These are phyloP conservation scores for Tuber umbilicatum DNA, from an alignment of 495 filamentous ascomycete species.

Conservation along the genomic window DNA sequence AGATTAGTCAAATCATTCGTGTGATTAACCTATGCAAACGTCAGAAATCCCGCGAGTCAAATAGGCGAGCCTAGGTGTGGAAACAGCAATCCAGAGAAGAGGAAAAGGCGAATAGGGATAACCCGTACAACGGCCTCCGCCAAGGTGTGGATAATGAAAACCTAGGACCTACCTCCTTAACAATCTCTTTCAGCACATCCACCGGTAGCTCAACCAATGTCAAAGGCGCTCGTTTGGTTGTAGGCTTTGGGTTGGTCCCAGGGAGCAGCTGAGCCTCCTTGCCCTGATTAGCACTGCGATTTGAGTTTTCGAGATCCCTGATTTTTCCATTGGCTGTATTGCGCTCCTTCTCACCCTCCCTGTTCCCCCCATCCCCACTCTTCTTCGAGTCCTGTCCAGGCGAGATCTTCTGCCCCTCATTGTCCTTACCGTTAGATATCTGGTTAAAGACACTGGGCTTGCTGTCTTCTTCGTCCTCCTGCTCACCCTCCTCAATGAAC, in stretches of 20 bases:
- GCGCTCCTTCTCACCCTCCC: not conserved
- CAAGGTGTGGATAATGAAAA: conserved; percentile 19
- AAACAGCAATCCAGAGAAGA: not conserved
- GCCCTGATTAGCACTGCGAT: conserved; percentile 1
- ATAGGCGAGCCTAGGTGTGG: conserved; percentile 8
- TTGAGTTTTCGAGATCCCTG: not conserved
- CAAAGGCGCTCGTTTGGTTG: conserved; percentile 43
- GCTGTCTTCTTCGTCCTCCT: conserved; percentile 13
- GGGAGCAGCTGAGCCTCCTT: conserved; percentile 11
- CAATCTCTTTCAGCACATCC: conserved; percentile 79
- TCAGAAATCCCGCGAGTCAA: conserved; percentile 20
- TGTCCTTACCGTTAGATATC: not conserved
- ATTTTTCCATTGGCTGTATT: not conserved
- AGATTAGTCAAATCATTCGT: conserved; percentile 82
- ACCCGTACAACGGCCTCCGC: not conserved
- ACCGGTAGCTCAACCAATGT: conserved; percentile 72
- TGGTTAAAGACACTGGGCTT: conserved; percentile 7
- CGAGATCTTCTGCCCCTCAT: not conserved
- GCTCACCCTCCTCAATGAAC: conserved; percentile 15
- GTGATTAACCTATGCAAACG: conserved; percentile 60
- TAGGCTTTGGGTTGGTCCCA: not conserved
- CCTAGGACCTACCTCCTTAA: conserved; percentile 65
- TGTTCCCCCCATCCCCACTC: not conserved
- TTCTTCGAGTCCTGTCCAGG: conserved; percentile 10
- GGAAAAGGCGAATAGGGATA: not conserved